These are phyloP conservation scores for Rhazya stricta DNA, from an alignment of 257 asterid genomes.

Conservation along the genomic window DNA sequence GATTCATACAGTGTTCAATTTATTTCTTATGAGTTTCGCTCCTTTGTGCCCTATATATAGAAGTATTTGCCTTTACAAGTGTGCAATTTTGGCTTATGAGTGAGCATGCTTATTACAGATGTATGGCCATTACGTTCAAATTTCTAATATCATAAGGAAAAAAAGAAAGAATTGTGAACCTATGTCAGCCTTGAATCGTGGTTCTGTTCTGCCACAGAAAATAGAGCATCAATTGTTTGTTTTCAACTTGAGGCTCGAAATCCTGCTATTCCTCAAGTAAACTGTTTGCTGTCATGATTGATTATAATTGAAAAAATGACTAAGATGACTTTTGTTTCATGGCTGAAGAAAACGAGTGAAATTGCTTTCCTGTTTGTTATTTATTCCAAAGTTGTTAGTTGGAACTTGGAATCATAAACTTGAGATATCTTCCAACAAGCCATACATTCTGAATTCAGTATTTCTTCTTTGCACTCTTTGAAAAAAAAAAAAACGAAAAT, in stretches of 20 bases:
- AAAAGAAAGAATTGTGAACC: neutral
- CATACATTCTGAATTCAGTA: no score
- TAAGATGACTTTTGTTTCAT: no score
- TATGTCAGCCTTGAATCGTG: neutral
- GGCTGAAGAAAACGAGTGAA: no score
- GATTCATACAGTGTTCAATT: neutral
- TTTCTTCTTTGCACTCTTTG: no score
- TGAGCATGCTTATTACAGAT: neutral
- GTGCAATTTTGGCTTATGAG: neutral
- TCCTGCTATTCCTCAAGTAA: neutral
- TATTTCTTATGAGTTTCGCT: neutral
- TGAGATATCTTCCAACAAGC: no score
- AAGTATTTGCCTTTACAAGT: neutral
- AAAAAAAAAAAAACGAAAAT: no score
- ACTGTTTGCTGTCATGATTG: no score
- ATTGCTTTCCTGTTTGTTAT: no score
- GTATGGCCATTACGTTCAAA: neutral
- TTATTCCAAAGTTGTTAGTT: no score
- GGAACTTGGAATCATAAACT: neutral
- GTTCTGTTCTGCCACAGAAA: no score
- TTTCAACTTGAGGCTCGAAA: neutral
- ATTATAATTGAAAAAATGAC: no score
- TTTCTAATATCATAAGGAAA: neutral
- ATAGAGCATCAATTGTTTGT: neutral
- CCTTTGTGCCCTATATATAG: neutral